Conservation (phyloP, 208 protist genomes). For the Leishmania arabica region DNA sequence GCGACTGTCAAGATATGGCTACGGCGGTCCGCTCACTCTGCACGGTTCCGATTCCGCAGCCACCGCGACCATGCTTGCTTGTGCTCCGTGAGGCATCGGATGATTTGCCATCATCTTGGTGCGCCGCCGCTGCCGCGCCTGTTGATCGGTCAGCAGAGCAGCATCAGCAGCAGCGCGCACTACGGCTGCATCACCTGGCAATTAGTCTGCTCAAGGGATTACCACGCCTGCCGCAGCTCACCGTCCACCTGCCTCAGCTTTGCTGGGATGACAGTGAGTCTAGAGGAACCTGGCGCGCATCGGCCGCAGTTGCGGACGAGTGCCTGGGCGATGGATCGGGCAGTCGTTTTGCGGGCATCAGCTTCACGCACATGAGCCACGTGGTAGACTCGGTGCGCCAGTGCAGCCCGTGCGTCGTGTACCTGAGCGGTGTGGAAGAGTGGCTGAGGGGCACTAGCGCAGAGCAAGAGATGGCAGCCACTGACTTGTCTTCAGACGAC, state of each 20-base stretch:
- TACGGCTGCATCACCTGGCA: conserved; percentile 50
- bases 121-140: conserved; percentile 16
- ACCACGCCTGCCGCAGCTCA: conserved; percentile 19
- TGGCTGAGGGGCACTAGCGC: conserved; percentile 50
- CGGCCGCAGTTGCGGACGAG: conserved; percentile 17
- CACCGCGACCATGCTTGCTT: conserved; percentile 52
- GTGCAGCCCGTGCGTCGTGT: conserved; percentile 61
- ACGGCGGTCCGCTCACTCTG: conserved; percentile 60
- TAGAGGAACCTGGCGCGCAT: conserved; percentile 23
- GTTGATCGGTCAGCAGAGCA: conserved; percentile 4
- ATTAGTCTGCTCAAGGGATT: conserved; percentile 29
- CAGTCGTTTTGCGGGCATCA: neutral
- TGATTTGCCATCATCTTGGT: neutral
- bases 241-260: conserved; percentile 18
- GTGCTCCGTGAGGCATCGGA: conserved; percentile 32
- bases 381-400: conserved; percentile 54
- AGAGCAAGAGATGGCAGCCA: neutral
- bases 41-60: conserved; percentile 60
- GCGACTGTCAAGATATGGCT: conserved; percentile 58
- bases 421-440: conserved; percentile 62
- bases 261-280: conserved; percentile 26
- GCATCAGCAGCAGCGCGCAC: conserved; percentile 31
- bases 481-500: conserved; percentile 5
- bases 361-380: conserved; percentile 56
- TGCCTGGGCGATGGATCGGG: conserved; percentile 1